Evolutionary conservation across 2,329 filamentous ascomycete species (phyloP).

Genomic region (Emergomyces pasteurianus): DNA sequence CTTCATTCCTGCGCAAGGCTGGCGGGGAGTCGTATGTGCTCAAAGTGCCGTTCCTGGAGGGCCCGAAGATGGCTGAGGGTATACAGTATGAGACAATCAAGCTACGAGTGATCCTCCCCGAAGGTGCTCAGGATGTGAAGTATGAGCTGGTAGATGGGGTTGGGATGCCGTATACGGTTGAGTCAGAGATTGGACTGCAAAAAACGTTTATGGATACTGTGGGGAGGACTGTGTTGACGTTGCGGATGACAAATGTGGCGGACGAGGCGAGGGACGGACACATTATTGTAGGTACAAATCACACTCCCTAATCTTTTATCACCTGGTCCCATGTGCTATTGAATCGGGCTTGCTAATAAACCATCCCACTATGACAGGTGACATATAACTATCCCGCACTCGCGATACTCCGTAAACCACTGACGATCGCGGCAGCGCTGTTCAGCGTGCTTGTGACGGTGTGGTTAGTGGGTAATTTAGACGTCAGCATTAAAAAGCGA

Average conservation of each 20-base stretch:
- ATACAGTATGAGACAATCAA: slow-evolving; percentile 73
- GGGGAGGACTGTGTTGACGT: slow-evolving; percentile 68
- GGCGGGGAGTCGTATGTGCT: slow-evolving; percentile 64
- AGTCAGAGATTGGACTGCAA: slow-evolving; percentile 52
- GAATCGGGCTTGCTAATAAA: background rate
- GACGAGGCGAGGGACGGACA: slow-evolving; percentile 81
- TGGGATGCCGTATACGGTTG: slow-evolving; percentile 45
- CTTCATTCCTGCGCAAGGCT: slow-evolving; percentile 57
- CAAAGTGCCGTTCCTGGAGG: slow-evolving; percentile 86
- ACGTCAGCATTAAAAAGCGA: slow-evolving; percentile 64
- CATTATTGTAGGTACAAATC: slow-evolving; percentile 45
- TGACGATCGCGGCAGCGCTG: slow-evolving; percentile 64
- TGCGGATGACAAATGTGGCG: slow-evolving; percentile 75
- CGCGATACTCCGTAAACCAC: slow-evolving; percentile 71
- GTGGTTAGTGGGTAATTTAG: slow-evolving; percentile 65
- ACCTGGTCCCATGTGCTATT: background rate
- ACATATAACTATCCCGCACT: slow-evolving; percentile 73
- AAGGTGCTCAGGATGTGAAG: slow-evolving; percentile 57
- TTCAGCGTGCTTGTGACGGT: slow-evolving; percentile 61
- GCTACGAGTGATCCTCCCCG: slow-evolving; percentile 74
- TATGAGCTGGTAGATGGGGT: slow-evolving; percentile 69
- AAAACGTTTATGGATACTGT: slow-evolving; percentile 89
- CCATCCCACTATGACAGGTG: slow-evolving; percentile 32
- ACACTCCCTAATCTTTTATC: background rate
- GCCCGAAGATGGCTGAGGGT: slow-evolving; percentile 74